Evolutionary conservation across 2,329 filamentous ascomycete genomes (phyloP).

Genomic region (Curvularia sp.): DNA sequence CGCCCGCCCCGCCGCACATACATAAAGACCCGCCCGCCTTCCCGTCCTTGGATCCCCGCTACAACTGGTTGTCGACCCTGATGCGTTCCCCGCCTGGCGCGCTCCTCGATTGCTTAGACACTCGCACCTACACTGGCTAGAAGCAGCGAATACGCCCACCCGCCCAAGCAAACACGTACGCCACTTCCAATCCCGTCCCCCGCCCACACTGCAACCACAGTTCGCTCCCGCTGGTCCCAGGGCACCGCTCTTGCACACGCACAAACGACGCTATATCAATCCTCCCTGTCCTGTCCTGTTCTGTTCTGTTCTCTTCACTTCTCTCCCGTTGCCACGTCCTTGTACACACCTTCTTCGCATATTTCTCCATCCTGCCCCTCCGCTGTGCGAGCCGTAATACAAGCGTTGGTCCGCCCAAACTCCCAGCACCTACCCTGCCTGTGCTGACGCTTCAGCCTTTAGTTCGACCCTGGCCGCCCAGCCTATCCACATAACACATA

Average conservation of each 20-base stretch:
- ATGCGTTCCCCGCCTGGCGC: slow-evolving; percentile 51
- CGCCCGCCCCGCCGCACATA: slow-evolving; percentile 9
- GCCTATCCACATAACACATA: slow-evolving; percentile 15
- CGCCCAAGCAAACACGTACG: slow-evolving; percentile 35
- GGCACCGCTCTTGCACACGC: slow-evolving; percentile 1
- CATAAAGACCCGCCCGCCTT: slow-evolving; percentile 4
- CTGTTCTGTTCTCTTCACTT: neutral
- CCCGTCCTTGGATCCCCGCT: slow-evolving; percentile 46
- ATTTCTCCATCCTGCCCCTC: slow-evolving; percentile 24
- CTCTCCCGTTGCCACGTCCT: slow-evolving; percentile 22
- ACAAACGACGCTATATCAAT: slow-evolving; percentile 21
- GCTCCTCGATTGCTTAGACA: slow-evolving; percentile 49
- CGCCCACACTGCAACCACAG: slow-evolving; percentile 40
- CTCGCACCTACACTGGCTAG: slow-evolving; percentile 50
- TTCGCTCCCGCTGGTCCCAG: slow-evolving; percentile 23
- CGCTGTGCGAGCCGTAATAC: slow-evolving; percentile 22
- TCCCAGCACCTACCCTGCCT: slow-evolving; percentile 21
- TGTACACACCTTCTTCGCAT: slow-evolving; percentile 37
- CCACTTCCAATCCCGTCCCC: neutral
- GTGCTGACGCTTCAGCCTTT: slow-evolving; percentile 47
- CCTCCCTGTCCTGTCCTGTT: slow-evolving; percentile 7
- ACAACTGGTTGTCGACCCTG: slow-evolving; percentile 37
- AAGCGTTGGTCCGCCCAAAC: slow-evolving; percentile 26
- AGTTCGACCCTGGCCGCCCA: slow-evolving; percentile 32
- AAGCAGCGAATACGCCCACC: slow-evolving; percentile 27